Evolutionary conservation across 2,329 filamentous ascomycete species (phyloP).

Genomic region (Arthrobotrys entomopaga): DNA sequence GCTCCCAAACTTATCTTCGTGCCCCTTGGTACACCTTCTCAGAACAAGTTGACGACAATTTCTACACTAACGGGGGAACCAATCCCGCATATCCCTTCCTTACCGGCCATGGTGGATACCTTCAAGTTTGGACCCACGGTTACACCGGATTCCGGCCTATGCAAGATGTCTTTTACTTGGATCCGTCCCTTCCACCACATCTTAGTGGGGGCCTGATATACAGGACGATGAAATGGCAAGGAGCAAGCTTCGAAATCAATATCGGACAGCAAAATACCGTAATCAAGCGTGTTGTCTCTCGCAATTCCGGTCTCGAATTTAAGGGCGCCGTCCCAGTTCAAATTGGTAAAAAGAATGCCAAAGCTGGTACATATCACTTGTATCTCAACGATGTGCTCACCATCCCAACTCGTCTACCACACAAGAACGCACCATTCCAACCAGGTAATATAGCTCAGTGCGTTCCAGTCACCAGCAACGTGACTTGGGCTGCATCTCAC

Average conservation of each 20-base stretch:
- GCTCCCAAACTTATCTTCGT: conserved; percentile 72
- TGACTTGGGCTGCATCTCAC: conserved; percentile 71
- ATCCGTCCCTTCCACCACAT: conserved; percentile 74
- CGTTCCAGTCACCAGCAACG: conserved; percentile 66
- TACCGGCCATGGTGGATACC: conserved; percentile 75
- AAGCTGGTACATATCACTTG: conserved; percentile 63
- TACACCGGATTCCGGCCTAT: conserved; percentile 73
- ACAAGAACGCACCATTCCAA: conserved; percentile 66
- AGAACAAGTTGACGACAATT: conserved; percentile 74
- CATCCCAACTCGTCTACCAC: conserved; percentile 70
- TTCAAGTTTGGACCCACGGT: conserved; percentile 74
- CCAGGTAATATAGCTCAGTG: conserved; percentile 74
- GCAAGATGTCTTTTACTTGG: conserved; percentile 70
- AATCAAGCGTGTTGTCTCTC: conserved; percentile 65
- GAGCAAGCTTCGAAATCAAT: conserved; percentile 57
- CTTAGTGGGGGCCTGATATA: conserved; percentile 62
- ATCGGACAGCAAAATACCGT: conserved; percentile 67
- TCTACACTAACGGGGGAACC: conserved; percentile 71
- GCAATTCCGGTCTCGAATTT: conserved; percentile 39
- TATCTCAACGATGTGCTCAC: conserved; percentile 66
- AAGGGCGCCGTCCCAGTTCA: conserved; percentile 65
- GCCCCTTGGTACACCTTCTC: conserved; percentile 77
- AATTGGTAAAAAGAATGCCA: conserved; percentile 62
- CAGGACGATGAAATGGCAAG: conserved; percentile 59
- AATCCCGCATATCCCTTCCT: conserved; percentile 77